Base-by-base conservation (phyloP, 768 basidiomycete genomes). In the Boletus huronensis region DNA sequence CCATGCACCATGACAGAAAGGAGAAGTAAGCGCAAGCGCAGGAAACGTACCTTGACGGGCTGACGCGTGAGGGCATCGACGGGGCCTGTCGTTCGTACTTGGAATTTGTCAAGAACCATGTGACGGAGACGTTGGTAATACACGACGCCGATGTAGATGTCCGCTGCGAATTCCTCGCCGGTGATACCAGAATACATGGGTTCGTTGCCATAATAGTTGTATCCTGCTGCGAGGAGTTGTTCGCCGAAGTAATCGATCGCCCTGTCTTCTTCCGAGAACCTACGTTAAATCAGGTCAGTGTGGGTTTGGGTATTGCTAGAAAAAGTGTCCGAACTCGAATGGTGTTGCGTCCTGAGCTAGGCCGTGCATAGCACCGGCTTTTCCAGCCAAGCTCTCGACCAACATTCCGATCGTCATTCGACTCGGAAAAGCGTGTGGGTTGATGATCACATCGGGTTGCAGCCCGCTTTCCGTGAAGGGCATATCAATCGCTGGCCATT, bases 341-440 rank as follows among this genome's bases (percentile, higher is more conserved):
- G 97, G 97, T 19, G 97, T 98, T 14, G 93, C 97, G 74, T 99
- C 97, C 70, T 99, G 97, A 14, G 97, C 94, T 23, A 99, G 79
- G 40, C 97, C 97, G 62, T 98, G 97, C 90, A 98, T 91, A 8
- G 96, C 90, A 54, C 97, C 97, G 2, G 97, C 90, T 72, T 99
- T 99, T n/a, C 97, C 97, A 0, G 97, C 97, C 85, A 98, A 87
- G 73, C 93, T 96, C 78, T 99, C 97, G 54, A 99, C 93, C 69
- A 99, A 86, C 97, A 99, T 99, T 55, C 97, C 97, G 64, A 99
- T 99, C 1, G 97, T 99, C 97, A 99, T 99, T 62, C 97, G 91
- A 79, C 87, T 90, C 2, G 97, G 97, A 79, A 99, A 99, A 16
- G 97, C 97, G 70, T 99, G 97, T 34, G 97, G 97, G 74, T 99